Conservation (phyloP, 805 yeast genomes). For the Diddensiella transvaalensis region DNA sequence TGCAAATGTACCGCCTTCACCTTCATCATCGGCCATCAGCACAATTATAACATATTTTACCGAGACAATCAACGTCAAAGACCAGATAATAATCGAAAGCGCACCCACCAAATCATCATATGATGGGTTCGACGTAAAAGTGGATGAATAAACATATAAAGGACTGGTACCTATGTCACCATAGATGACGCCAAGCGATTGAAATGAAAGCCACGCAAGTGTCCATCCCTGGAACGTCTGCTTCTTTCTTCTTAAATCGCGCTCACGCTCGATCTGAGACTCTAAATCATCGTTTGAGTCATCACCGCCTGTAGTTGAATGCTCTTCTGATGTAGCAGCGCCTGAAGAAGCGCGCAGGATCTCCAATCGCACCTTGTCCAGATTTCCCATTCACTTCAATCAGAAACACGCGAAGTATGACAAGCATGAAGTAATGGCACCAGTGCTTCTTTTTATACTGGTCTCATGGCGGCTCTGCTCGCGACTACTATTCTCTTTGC, state of each 20-base stretch:
- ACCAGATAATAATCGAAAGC: slow-evolving; percentile 51
- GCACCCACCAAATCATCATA: slow-evolving; percentile 47
- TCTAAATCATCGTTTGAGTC: slow-evolving; percentile 7
- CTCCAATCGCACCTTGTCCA: too few species aligned
- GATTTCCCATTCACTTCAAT: too few species aligned
- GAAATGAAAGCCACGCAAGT: slow-evolving; percentile 33
- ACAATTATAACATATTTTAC: slow-evolving; percentile 50
- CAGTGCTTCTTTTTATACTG: too few species aligned
- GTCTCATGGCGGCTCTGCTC: too few species aligned
- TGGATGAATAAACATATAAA: slow-evolving; percentile 45
- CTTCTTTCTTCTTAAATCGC: slow-evolving; percentile 3
- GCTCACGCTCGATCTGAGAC: slow-evolving; percentile 4
- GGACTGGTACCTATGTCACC: slow-evolving; percentile 66
- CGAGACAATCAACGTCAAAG: slow-evolving; percentile 51
- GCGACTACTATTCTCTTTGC: too few species aligned
- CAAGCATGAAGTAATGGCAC: too few species aligned
- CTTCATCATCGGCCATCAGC: slow-evolving; percentile 52
- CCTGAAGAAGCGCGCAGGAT: too few species aligned
- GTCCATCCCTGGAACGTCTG: slow-evolving; percentile 10
- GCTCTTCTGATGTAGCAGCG: too few species aligned
- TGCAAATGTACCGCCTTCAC: slow-evolving; percentile 66
- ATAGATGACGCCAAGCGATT: slow-evolving; percentile 59
- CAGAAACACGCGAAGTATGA: too few species aligned
- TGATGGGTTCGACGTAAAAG: slow-evolving; percentile 36
- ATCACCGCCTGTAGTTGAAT: too few species aligned